A percentile compares a stretch with the other conserved stretches of the same genome.
These are phyloP conservation scores for Termitomyces sp. DNA, from an alignment of 768 basidiomycete species.

Conservation along the genomic window DNA sequence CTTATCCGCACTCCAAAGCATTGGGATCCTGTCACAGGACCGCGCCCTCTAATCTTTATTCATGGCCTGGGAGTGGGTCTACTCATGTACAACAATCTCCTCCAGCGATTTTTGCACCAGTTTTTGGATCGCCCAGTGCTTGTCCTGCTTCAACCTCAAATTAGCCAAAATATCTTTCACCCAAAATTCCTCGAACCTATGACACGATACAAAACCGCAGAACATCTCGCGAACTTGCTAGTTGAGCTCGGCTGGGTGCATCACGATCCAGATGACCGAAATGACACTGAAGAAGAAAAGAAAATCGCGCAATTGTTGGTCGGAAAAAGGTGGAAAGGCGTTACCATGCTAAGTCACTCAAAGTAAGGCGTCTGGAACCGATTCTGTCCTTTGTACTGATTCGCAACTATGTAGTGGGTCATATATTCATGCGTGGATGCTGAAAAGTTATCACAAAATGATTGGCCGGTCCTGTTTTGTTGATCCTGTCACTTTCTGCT, in stretches of 20 bases:
- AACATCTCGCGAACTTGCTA: constrained; percentile 51
- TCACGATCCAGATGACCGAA: constrained; percentile 13
- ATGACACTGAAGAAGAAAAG: constrained; percentile 22
- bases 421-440: constrained; percentile 83
- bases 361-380: constrained; percentile 45
- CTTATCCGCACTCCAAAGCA: constrained; percentile 61
- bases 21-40: constrained; percentile 55
- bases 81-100: constrained; percentile 58
- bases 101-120: constrained; percentile 49
- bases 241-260: constrained; percentile 59
- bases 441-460: constrained; percentile 71
- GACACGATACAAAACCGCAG: constrained; percentile 52
- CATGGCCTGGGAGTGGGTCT: constrained; percentile 89
- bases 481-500: constrained; percentile 86
- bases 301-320: constrained; percentile 15
- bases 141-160: constrained; percentile 73
- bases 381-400: background rate
- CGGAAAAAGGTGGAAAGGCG: constrained; percentile 36
- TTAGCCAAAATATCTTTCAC: constrained; percentile 84
- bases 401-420: constrained; percentile 46
- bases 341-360: constrained; percentile 83
- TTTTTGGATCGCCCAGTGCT: constrained; percentile 69
- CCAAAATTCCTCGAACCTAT: constrained; percentile 66
- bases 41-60: constrained; percentile 73
- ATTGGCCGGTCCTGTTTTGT: constrained; percentile 79